These are phyloP conservation scores for Neofusicoccum kwambonambiense DNA, from an alignment of 2,329 filamentous ascomycete genomes.

Conservation along the genomic window DNA sequence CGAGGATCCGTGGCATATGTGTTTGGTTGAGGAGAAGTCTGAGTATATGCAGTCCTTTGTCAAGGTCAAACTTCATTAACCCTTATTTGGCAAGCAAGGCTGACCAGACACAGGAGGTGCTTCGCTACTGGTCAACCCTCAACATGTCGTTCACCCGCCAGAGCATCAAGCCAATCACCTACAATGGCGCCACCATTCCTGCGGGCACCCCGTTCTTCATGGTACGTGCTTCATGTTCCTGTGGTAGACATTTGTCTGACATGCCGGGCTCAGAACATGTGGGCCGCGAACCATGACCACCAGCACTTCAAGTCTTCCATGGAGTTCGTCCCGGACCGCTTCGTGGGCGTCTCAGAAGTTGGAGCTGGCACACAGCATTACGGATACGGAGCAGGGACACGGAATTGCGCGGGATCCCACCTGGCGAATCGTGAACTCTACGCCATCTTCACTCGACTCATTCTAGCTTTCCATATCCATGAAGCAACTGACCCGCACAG, in stretches of 20 bases:
- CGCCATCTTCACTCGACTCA: conserved; percentile 58
- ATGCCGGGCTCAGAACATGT: conserved; percentile 39
- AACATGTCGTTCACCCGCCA: conserved; percentile 1
- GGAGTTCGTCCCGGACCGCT: conserved; percentile 18
- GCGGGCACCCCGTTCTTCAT: neutral
- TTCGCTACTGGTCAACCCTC: conserved; percentile 11
- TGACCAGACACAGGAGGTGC: neutral
- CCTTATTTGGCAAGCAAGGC: neutral
- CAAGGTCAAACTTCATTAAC: neutral
- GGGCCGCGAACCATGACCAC: conserved; percentile 15
- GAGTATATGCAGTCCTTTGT: neutral
- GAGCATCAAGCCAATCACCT: neutral
- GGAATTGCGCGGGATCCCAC: conserved; percentile 64
- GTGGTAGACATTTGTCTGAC: too few relatives aligned
- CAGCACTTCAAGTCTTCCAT: conserved; percentile 11
- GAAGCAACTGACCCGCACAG: conserved; percentile 48
- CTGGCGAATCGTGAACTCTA: conserved; percentile 64
- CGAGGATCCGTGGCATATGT: conserved; percentile 14
- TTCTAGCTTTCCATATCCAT: conserved; percentile 58
- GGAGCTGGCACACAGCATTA: conserved; percentile 59
- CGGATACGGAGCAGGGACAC: conserved; percentile 61
- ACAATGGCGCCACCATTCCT: neutral
- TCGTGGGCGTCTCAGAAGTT: conserved; percentile 29
- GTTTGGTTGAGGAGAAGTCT: conserved; percentile 13
- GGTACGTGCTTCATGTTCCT: neutral